Evolutionary conservation across 805 yeast genomes (phyloP).

Genomic region (Starmerella sp.): DNA sequence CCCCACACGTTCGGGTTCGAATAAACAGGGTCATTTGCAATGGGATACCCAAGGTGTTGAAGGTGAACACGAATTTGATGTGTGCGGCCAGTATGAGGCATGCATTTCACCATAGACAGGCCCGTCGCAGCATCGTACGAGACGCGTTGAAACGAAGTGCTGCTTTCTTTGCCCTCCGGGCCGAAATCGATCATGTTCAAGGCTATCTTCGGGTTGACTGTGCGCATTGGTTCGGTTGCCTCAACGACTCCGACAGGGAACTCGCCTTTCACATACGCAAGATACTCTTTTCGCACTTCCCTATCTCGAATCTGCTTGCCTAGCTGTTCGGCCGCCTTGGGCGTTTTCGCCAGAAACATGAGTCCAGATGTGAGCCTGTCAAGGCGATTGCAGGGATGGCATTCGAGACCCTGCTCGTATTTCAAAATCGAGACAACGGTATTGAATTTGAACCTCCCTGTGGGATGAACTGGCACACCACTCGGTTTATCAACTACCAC

Average conservation of each 20-base stretch:
- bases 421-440: conserved; percentile 68
- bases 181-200: conserved; percentile 42
- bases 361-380: conserved; percentile 88
- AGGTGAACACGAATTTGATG: conserved; percentile 93
- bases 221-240: conserved; percentile 57
- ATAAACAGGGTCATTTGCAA: conserved; percentile 84
- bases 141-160: conserved; percentile 54
- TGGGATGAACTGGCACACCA: conserved; percentile 93
- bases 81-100: conserved; percentile 84
- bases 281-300: conserved; percentile 65
- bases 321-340: conserved; percentile 66
- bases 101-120: conserved; percentile 54
- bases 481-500: conserved; percentile 87
- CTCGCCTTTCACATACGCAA: conserved; percentile 79
- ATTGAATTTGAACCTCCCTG: conserved; percentile 72
- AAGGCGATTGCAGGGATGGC: conserved; percentile 79
- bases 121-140: conserved; percentile 59
- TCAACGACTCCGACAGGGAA: conserved; percentile 48
- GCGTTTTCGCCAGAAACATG: conserved; percentile 78
- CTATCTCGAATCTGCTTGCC: conserved; percentile 60
- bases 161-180: conserved; percentile 46
- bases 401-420: conserved; percentile 51
- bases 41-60: conserved; percentile 80
- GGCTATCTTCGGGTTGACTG: conserved; percentile 63
- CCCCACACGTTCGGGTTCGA: conserved; percentile 81